Percentiles rank a stretch among this genome's conserved stretches.
These are phyloP conservation scores for Daldinia childiae DNA, from an alignment of 495 filamentous ascomycete genomes.

Conservation along the genomic window DNA sequence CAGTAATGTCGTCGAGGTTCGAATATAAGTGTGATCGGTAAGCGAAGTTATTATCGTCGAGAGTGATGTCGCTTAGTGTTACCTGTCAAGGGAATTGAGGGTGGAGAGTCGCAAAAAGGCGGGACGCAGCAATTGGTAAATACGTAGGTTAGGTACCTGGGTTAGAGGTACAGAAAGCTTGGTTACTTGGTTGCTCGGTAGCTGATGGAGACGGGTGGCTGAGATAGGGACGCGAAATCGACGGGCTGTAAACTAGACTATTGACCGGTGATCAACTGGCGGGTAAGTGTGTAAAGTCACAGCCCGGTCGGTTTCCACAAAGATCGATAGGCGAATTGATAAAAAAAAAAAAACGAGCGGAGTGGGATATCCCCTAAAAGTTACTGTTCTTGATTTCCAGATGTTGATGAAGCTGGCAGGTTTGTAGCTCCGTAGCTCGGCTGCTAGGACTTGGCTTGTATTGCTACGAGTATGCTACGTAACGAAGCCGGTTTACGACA, in stretches of 20 bases:
- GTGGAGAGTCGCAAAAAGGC: constrained; percentile 22
- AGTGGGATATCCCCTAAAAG: neutral
- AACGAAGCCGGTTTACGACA: neutral
- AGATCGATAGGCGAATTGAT: constrained; percentile 9
- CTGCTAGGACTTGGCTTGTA: constrained; percentile 13
- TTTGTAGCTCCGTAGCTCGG: constrained; percentile 13
- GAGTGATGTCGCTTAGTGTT: constrained; percentile 8
- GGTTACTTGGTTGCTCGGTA: constrained; percentile 5
- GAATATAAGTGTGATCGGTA: neutral
- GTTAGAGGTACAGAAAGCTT: neutral
- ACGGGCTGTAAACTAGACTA: neutral
- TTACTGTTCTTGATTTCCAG: constrained; percentile 1
- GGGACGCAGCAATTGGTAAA: constrained; percentile 28
- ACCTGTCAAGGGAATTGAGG: constrained; percentile 25
- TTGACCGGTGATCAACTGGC: constrained; percentile 5
- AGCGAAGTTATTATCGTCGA: constrained; percentile 11
- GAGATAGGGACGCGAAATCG: constrained; percentile 32
- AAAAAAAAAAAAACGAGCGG: neutral
- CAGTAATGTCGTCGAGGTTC: neutral
- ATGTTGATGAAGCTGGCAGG: constrained; percentile 27
- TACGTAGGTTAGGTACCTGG: too few relatives aligned
- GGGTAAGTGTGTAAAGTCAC: constrained; percentile 24
- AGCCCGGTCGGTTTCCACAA: constrained; percentile 18
- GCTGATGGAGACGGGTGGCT: constrained; percentile 38
- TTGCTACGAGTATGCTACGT: constrained; percentile 7